phyloP scores from a whole-genome alignment of 306 rosid species.

The Carpinus viminea region DNA sequence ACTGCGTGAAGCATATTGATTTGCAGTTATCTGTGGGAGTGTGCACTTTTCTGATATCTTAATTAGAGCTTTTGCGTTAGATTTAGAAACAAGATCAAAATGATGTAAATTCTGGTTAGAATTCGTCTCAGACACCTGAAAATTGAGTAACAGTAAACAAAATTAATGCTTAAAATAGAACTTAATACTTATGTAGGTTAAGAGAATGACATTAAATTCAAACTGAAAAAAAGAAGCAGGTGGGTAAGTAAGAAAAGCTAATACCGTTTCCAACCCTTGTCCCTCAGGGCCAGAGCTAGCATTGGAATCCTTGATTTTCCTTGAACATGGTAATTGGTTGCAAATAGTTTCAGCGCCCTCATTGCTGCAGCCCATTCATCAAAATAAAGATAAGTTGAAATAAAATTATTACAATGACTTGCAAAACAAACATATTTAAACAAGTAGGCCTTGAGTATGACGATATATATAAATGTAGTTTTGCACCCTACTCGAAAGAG shows the following conservation, averaged over 20 bases:
- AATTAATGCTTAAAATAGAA: slow-evolving; percentile 16
- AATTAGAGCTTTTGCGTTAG: slow-evolving; percentile 30
- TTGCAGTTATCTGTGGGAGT: slow-evolving; percentile 50
- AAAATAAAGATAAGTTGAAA: slow-evolving; percentile 9
- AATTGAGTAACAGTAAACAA: slow-evolving; percentile 29
- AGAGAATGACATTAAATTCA: background rate
- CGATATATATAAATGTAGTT: background rate
- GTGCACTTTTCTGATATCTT: slow-evolving; percentile 36
- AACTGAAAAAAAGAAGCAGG: background rate
- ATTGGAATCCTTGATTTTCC: slow-evolving; percentile 13
- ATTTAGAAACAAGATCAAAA: slow-evolving; percentile 36
- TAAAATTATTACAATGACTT: background rate
- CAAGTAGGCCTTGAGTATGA: background rate
- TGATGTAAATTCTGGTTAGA: slow-evolving; percentile 31
- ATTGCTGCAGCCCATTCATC: slow-evolving; percentile 26
- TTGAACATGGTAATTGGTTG: background rate
- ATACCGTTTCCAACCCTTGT: slow-evolving; percentile 17
- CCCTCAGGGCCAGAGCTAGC: slow-evolving; percentile 23
- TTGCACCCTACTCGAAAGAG: background rate
- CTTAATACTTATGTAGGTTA: slow-evolving; percentile 4
- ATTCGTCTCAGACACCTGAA: slow-evolving; percentile 39
- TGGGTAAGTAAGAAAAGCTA: background rate
- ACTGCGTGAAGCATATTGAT: slow-evolving; percentile 68
- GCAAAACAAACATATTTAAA: slow-evolving; percentile 1
- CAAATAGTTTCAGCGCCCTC: slow-evolving; percentile 13